phyloP scores from a whole-genome alignment of 2,329 filamentous ascomycete genomes.

The Penicillium polonicum region DNA sequence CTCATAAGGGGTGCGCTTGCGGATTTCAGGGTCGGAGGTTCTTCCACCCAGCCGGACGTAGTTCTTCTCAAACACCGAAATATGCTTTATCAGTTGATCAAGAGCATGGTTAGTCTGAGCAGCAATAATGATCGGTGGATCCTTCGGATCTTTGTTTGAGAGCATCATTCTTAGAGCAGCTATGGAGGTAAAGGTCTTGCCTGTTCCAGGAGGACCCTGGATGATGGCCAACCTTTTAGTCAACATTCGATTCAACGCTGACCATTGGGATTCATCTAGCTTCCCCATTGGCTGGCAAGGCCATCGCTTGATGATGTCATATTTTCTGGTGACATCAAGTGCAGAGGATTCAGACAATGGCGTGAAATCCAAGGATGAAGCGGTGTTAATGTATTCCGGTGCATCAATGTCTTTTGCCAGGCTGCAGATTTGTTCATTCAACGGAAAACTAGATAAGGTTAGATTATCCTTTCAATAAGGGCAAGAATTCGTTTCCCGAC shows the following conservation, averaged over 20 bases:
- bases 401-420: conserved; percentile 43
- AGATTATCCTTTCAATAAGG: not conserved
- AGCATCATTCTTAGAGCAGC: conserved; percentile 66
- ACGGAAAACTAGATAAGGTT: conserved; percentile 41
- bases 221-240: conserved; percentile 71
- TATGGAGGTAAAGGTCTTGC: conserved; percentile 81
- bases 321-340: conserved; percentile 41
- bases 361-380: conserved; percentile 53
- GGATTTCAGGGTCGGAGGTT: conserved; percentile 65
- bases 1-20: conserved; percentile 64
- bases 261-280: conserved; percentile 70
- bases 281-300: conserved; percentile 44
- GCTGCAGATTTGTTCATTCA: conserved; percentile 45
- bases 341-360: conserved; percentile 39
- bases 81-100: conserved; percentile 71
- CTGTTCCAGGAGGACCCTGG: conserved; percentile 77
- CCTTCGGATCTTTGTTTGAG: conserved; percentile 53
- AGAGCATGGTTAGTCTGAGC: conserved; percentile 90
- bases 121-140: conserved; percentile 72
- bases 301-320: conserved; percentile 56
- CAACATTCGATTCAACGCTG: conserved; percentile 67
- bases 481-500: conserved; percentile 24
- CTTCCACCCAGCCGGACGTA: conserved; percentile 69
- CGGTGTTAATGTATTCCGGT: conserved; percentile 54
- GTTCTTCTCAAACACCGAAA: conserved; percentile 60